These are phyloP conservation scores for Hyphopichia buzzinii DNA, from an alignment of 1,139 yeast genomes.

Conservation along the genomic window DNA sequence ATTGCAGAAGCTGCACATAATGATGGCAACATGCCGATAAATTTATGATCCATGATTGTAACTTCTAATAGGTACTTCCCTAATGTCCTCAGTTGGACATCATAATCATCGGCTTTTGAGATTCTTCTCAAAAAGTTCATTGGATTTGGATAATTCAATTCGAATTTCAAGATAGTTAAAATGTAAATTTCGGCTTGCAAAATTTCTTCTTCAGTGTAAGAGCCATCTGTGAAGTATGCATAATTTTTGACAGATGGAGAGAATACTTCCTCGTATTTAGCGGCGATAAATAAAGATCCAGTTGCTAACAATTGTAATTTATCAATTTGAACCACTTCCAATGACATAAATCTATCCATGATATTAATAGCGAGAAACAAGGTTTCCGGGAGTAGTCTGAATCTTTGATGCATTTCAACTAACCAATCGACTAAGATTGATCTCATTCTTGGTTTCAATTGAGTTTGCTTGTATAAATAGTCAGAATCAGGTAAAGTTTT, in stretches of 20 bases:
- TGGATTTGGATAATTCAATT: constrained; percentile 88
- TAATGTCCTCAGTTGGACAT: constrained; percentile 85
- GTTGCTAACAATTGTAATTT: constrained; percentile 89
- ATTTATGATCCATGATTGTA: constrained; percentile 74
- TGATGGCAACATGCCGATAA: constrained; percentile 78
- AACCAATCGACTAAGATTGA: constrained; percentile 93
- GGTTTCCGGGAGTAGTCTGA: constrained; percentile 87
- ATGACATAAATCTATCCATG: constrained; percentile 86
- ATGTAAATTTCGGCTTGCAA: constrained; percentile 85
- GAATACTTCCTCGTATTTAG: constrained; percentile 93
- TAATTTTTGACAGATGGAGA: constrained; percentile 87
- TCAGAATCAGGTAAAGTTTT: constrained; percentile 77
- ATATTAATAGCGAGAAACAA: constrained; percentile 83
- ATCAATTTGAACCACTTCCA: constrained; percentile 76
- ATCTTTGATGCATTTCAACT: constrained; percentile 86
- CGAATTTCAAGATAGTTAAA: constrained; percentile 71
- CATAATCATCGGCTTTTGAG: constrained; percentile 94
- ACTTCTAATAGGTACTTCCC: constrained; percentile 89
- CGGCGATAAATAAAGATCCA: constrained; percentile 86
- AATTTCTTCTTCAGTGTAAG: constrained; percentile 81
- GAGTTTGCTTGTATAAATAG: constrained; percentile 72
- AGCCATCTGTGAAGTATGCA: constrained; percentile 84
- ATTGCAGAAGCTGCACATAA: constrained; percentile 89
- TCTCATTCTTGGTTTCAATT: constrained; percentile 80
- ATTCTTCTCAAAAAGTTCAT: constrained; percentile 91